phyloP scores from a whole-genome alignment of 2,329 filamentous ascomycete species.

The Calonectria hawksworthii region DNA sequence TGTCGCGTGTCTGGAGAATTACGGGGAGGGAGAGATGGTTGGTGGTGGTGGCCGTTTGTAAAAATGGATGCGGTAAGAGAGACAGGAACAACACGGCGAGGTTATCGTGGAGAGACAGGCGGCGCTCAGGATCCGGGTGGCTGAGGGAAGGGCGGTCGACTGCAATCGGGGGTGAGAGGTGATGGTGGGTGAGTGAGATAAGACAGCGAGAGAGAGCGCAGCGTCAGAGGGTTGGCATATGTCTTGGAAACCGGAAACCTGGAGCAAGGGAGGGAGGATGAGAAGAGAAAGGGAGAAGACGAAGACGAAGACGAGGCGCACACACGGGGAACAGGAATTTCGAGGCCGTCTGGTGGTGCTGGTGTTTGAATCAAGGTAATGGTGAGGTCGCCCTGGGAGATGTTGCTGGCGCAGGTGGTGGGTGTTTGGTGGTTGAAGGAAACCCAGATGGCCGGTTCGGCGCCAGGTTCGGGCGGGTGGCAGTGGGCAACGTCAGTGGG shows the following conservation, averaged over 20 bases:
- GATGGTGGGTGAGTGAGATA: constrained; percentile 34
- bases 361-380: constrained; percentile 28
- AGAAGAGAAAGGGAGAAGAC: constrained; percentile 4
- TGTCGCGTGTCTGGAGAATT: constrained; percentile 23
- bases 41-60: background rate
- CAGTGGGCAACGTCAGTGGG: constrained; percentile 36
- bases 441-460: constrained; percentile 47
- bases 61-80: constrained; percentile 6
- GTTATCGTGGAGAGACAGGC: background rate
- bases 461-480: constrained; percentile 43
- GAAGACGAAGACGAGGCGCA: background rate
- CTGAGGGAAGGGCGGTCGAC: constrained; percentile 18
- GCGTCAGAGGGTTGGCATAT: constrained; percentile 2
- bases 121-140: constrained; percentile 22
- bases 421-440: constrained; percentile 38
- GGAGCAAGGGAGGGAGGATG: background rate
- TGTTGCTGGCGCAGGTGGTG: constrained; percentile 24
- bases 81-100: background rate
- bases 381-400: constrained; percentile 25
- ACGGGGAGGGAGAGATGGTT: background rate
- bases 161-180: constrained; percentile 22
- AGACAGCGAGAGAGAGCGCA: constrained; percentile 6
- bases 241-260: constrained; percentile 2
- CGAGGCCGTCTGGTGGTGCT: constrained; percentile 19
- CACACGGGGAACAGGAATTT: constrained; percentile 12